phyloP scores from a whole-genome alignment of 257 asterid species.

The Haberlea rhodopensis region DNA sequence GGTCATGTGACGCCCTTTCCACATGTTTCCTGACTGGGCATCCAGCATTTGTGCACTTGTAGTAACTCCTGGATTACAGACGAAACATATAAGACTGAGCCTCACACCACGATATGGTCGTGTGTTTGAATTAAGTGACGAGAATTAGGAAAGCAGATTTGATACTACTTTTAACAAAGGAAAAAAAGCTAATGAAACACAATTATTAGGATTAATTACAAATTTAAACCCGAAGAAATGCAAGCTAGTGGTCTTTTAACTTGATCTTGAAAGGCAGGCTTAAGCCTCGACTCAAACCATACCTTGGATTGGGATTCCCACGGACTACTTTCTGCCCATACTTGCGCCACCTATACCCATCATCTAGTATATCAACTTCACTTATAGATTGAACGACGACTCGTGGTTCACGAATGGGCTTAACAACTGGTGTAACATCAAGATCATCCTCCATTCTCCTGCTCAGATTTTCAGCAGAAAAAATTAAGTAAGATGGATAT shows the following conservation, averaged over 20 bases:
- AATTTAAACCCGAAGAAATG: neutral
- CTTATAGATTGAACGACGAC: slow-evolving; percentile 96
- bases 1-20: slow-evolving; percentile 96
- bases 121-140: neutral
- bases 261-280: slow-evolving; percentile 16
- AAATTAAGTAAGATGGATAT: slow-evolving; percentile 17
- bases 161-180: neutral
- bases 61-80: slow-evolving; percentile 77
- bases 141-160: neutral
- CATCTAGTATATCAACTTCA: slow-evolving; percentile 95
- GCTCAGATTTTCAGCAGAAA: slow-evolving; percentile 27
- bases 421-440: slow-evolving; percentile 72
- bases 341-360: slow-evolving; percentile 97
- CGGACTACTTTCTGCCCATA: slow-evolving; percentile 98
- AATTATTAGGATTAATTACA: neutral
- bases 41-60: slow-evolving; percentile 86
- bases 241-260: neutral
- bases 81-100: neutral
- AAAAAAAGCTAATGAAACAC: neutral
- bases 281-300: slow-evolving; percentile 16
- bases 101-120: neutral
- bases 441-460: slow-evolving; percentile 80
- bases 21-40: slow-evolving; percentile 98
- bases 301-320: slow-evolving; percentile 99
- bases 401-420: slow-evolving; percentile 92